Evolutionary conservation across 345 rosid genomes (phyloP).

Genomic region (Populus pruinosa): DNA sequence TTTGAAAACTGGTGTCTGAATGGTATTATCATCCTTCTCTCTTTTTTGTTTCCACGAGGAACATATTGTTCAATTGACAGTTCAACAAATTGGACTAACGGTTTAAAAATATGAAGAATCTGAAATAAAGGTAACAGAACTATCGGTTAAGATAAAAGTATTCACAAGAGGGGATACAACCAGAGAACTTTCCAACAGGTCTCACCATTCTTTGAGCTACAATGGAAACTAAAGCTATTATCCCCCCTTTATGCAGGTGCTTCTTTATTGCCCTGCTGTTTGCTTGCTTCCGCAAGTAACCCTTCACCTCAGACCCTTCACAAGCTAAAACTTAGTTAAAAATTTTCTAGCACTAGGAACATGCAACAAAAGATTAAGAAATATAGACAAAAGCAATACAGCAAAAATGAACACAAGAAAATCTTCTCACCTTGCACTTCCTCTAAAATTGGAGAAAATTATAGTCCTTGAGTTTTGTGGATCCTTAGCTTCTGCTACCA

Average conservation of each 20-base stretch:
- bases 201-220: slow-evolving; percentile 95
- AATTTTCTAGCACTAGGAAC: slow-evolving; percentile 1
- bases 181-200: slow-evolving; percentile 14
- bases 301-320: slow-evolving; percentile 85
- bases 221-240: slow-evolving; percentile 76
- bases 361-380: slow-evolving; percentile 19
- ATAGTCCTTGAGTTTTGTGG: slow-evolving; percentile 77
- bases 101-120: slow-evolving; percentile 85
- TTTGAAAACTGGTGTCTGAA: slow-evolving; percentile 40
- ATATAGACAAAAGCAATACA: neutral
- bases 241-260: slow-evolving; percentile 80
- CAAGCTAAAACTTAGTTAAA: slow-evolving; percentile 87
- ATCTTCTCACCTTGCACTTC: slow-evolving; percentile 74
- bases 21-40: slow-evolving; percentile 41
- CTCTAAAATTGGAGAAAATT: slow-evolving; percentile 93
- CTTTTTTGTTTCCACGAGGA: slow-evolving; percentile 62
- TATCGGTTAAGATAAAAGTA: slow-evolving; percentile 1
- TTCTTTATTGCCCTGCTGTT: slow-evolving; percentile 58
- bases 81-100: slow-evolving; percentile 73
- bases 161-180: slow-evolving; percentile 7
- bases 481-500: slow-evolving; percentile 60
- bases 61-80: slow-evolving; percentile 63
- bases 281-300: slow-evolving; percentile 82
- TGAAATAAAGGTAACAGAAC: slow-evolving; percentile 23
- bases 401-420: slow-evolving; percentile 6